Conservation (phyloP, 148 eudicot genomes). For the Persicaria maculosa region DNA sequence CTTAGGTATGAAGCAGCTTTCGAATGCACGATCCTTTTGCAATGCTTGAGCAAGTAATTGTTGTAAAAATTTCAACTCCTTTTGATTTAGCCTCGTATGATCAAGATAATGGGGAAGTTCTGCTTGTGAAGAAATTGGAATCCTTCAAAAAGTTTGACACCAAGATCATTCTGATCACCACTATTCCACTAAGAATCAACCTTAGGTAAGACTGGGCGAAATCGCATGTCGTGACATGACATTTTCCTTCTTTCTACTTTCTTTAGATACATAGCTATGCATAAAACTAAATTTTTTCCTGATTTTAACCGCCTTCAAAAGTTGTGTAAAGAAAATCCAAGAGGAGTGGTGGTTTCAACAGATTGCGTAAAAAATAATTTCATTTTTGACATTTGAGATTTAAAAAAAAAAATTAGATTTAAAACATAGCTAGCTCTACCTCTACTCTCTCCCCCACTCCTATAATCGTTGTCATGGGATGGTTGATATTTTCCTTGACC, state of each 20-base stretch:
- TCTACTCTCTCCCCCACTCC: too few species aligned
- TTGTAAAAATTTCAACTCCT: conserved; percentile 22
- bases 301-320: conserved; percentile 44
- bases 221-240: neutral
- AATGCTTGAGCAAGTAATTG: conserved; percentile 22
- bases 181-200: conserved; percentile 13
- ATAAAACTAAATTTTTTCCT: conserved; percentile 5
- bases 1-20: conserved; percentile 93
- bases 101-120: conserved; percentile 23
- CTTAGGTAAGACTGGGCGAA: neutral
- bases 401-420: too few species aligned
- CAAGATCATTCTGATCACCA: conserved; percentile 64
- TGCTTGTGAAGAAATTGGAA: conserved; percentile 35
- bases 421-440: too few species aligned
- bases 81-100: conserved; percentile 10
- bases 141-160: conserved; percentile 63
- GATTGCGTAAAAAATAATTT: too few species aligned
- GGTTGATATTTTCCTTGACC: too few species aligned
- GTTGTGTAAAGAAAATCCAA: conserved; percentile 65
- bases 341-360: conserved; percentile 89
- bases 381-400: too few species aligned
- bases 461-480: too few species aligned
- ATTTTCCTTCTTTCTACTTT: neutral
- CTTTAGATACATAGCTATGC: neutral
- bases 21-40: neutral